Percentiles rank a stretch among this genome's conserved stretches.
phyloP scores from a whole-genome alignment of 257 asterid species.

The Lithospermum erythrorhizon region DNA sequence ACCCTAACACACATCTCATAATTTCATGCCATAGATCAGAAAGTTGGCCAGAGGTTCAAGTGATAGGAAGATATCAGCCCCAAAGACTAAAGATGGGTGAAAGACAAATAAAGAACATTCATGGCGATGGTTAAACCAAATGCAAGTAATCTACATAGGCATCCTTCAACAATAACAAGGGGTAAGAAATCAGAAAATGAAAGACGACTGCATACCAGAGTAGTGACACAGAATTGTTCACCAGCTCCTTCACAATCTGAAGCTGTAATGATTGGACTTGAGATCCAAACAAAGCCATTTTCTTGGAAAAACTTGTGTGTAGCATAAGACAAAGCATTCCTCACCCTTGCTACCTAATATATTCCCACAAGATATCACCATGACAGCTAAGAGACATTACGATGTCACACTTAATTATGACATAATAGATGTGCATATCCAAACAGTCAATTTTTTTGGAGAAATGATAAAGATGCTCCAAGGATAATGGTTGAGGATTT shows the following conservation, averaged over 20 bases:
- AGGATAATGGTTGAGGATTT: not conserved
- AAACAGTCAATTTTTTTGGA: not conserved
- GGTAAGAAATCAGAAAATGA: not conserved
- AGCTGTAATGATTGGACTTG: slow-evolving; percentile 95
- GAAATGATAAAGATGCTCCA: not conserved
- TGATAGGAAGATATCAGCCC: not conserved
- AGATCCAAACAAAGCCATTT: slow-evolving; percentile 92
- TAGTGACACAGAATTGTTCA: slow-evolving; percentile 96
- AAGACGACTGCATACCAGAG: slow-evolving; percentile 58
- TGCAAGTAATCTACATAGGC: not conserved
- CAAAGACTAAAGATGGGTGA: not conserved
- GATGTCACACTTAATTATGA: not conserved
- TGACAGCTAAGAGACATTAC: not conserved
- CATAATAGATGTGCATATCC: not conserved
- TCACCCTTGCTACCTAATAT: slow-evolving; percentile 84
- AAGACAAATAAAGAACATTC: not conserved
- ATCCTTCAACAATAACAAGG: not conserved
- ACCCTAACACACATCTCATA: not conserved
- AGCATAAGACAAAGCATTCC: slow-evolving; percentile 88
- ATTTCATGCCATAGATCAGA: not conserved
- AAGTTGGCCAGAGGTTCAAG: not conserved
- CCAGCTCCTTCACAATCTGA: slow-evolving; percentile 99
- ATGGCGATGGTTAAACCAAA: no score
- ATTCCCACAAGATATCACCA: slow-evolving; percentile 10
- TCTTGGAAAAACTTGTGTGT: slow-evolving; percentile 94